These are phyloP conservation scores for Acanthamoeba healyi DNA, from an alignment of 208 protist species.

Conservation along the genomic window DNA sequence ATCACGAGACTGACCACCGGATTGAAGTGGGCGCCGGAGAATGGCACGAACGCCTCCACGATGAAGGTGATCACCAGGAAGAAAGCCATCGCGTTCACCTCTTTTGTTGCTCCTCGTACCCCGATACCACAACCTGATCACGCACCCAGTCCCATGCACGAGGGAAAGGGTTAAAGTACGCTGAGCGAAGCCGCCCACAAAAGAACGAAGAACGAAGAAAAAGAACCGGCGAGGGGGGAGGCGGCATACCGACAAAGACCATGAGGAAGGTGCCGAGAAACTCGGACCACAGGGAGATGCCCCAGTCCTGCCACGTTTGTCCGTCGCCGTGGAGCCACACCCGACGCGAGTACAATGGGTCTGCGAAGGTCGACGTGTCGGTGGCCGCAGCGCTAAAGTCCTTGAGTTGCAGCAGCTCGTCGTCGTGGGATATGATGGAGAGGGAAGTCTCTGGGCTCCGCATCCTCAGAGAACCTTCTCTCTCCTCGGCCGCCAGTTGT, in stretches of 20 bases:
- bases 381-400: background rate
- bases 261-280: conserved; percentile 28
- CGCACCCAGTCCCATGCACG: background rate
- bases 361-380: no score
- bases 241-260: background rate
- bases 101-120: background rate
- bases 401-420: background rate
- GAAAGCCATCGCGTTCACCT: conserved; percentile 11
- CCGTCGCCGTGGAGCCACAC: conserved; percentile 1
- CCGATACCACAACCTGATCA: background rate
- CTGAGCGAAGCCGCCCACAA: background rate
- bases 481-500: background rate
- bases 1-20: conserved; percentile 12
- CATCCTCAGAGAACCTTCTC: background rate
- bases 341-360: background rate
- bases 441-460: no score
- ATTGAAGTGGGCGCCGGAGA: conserved; percentile 27
- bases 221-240: background rate
- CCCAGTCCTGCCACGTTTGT: conserved; percentile 26
- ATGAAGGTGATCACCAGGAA: conserved; percentile 33
- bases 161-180: background rate
- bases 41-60: conserved; percentile 22
- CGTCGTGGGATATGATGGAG: background rate
- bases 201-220: background rate
- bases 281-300: conserved; percentile 36